Percentiles rank a stretch among this genome's conserved stretches.
These are phyloP conservation scores for Colletotrichum musicola DNA, from an alignment of 2,329 filamentous ascomycete genomes.

Conservation along the genomic window DNA sequence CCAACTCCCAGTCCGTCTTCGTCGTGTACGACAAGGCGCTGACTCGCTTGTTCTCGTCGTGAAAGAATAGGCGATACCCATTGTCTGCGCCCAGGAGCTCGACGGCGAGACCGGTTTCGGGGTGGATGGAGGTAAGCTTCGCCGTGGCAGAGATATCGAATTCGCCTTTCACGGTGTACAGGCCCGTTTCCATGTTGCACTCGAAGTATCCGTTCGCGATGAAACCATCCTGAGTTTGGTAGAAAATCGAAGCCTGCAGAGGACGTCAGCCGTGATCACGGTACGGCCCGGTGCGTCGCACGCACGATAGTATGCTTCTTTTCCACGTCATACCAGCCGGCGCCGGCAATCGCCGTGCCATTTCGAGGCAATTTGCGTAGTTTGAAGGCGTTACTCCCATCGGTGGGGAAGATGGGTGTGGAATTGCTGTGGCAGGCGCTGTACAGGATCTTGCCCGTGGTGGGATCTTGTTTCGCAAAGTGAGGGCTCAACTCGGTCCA, in stretches of 20 bases:
- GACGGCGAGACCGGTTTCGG: constrained; percentile 47
- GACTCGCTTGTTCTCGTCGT: constrained; percentile 48
- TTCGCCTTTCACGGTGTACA: constrained; percentile 47
- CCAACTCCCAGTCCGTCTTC: constrained; percentile 46
- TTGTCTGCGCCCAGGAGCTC: constrained; percentile 47
- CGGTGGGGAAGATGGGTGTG: constrained; percentile 50
- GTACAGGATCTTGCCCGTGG: constrained; percentile 51
- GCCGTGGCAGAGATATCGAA: constrained; percentile 46
- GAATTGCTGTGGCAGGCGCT: constrained; percentile 49
- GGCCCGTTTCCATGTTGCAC: constrained; percentile 51
- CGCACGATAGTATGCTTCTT: constrained; percentile 46
- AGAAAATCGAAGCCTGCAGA: constrained; percentile 35
- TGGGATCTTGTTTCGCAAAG: constrained; percentile 51
- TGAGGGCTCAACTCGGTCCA: constrained; percentile 49
- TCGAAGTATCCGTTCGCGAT: constrained; percentile 42
- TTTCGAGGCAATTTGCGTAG: constrained; percentile 46
- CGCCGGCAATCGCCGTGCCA: constrained; percentile 50
- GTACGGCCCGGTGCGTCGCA: constrained; percentile 37
- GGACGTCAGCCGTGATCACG: constrained; percentile 8
- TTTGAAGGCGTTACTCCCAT: constrained; percentile 47
- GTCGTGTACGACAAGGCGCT: constrained; percentile 49
- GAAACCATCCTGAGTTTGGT: constrained; percentile 22
- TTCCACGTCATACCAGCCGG: constrained; percentile 50
- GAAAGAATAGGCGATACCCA: constrained; percentile 55
- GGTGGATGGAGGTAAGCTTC: constrained; percentile 43